A percentile compares a stretch with the other conserved stretches of the same genome.
phyloP scores from a whole-genome alignment of 345 rosid species.

The Lepidium africanum region DNA sequence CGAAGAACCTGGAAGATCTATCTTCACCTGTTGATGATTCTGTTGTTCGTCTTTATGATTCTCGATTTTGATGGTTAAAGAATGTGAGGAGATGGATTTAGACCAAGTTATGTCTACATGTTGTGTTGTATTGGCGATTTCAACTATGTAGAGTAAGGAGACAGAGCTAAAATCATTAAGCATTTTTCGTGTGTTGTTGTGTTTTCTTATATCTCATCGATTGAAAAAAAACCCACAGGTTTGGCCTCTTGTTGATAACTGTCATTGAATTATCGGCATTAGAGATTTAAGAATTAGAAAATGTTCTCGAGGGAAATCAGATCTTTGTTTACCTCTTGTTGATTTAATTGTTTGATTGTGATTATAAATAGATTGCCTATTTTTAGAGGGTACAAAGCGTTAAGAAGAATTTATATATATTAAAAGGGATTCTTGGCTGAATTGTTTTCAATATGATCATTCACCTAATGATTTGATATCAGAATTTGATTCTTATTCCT shows the following conservation, averaged over 20 bases:
- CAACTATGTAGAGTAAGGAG: constrained; percentile 41
- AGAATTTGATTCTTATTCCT: too few relatives aligned
- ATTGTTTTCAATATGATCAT: too few relatives aligned
- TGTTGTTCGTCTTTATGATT: constrained; percentile 30
- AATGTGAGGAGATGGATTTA: constrained; percentile 38
- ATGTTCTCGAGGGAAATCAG: background rate
- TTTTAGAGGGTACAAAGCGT: background rate
- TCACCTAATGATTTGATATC: too few relatives aligned
- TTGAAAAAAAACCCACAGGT: background rate
- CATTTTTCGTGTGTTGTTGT: constrained; percentile 6
- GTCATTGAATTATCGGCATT: background rate
- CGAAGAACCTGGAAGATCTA: constrained; percentile 54
- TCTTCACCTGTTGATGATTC: constrained; percentile 38
- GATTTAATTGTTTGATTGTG: background rate
- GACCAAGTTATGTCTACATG: constrained; percentile 51
- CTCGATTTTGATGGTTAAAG: constrained; percentile 41
- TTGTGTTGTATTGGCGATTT: constrained; percentile 31
- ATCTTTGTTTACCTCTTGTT: background rate
- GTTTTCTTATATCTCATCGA: background rate
- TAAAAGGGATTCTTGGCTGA: too few relatives aligned
- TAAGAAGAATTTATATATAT: too few relatives aligned
- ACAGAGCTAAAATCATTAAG: constrained; percentile 29
- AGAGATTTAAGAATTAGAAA: background rate
- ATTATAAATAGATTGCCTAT: constrained; percentile 20
- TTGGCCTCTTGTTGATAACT: background rate